Percentiles rank a stretch among this genome's conserved stretches.
Evolutionary conservation across 768 basidiomycete genomes (phyloP).

Genomic region (Tulasnella sp.): DNA sequence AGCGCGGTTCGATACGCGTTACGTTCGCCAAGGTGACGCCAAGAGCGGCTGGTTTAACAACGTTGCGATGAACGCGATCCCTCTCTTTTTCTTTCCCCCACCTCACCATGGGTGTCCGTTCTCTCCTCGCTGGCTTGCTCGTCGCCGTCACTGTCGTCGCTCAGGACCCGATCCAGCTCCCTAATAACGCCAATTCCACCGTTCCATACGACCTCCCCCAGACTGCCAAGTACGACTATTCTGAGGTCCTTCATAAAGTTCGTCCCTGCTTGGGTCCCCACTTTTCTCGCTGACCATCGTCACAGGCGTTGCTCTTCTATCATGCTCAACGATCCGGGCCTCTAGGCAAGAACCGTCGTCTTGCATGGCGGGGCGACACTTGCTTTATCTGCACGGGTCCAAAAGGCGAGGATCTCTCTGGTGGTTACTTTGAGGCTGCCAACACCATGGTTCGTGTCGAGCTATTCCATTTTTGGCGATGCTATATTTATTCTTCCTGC

Average conservation of each 20-base stretch:
- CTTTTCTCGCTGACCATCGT: neutral
- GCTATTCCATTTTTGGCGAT: neutral
- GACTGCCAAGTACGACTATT: conserved; percentile 7
- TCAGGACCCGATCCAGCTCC: too few species aligned
- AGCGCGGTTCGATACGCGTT: too few species aligned
- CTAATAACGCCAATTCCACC: neutral
- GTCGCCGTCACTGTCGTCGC: too few species aligned
- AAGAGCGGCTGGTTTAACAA: too few species aligned
- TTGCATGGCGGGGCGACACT: conserved; percentile 8
- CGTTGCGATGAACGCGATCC: too few species aligned
- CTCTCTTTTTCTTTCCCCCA: too few species aligned
- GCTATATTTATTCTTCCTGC: neutral
- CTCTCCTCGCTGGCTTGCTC: too few species aligned
- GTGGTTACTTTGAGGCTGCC: conserved; percentile 5
- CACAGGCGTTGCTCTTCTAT: conserved; percentile 7
- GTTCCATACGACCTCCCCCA: neutral
- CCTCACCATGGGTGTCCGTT: too few species aligned
- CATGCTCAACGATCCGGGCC: conserved; percentile 4
- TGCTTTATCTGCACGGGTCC: conserved; percentile 9
- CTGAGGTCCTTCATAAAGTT: conserved; percentile 10
- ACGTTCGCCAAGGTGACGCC: too few species aligned
- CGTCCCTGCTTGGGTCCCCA: neutral
- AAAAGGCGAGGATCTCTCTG: conserved; percentile 7
- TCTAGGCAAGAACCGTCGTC: conserved; percentile 3
- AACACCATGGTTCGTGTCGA: neutral